Evolutionary conservation across 1,284 basidiomycete species (phyloP).

Genomic region (Leccinum pallidistipes): DNA sequence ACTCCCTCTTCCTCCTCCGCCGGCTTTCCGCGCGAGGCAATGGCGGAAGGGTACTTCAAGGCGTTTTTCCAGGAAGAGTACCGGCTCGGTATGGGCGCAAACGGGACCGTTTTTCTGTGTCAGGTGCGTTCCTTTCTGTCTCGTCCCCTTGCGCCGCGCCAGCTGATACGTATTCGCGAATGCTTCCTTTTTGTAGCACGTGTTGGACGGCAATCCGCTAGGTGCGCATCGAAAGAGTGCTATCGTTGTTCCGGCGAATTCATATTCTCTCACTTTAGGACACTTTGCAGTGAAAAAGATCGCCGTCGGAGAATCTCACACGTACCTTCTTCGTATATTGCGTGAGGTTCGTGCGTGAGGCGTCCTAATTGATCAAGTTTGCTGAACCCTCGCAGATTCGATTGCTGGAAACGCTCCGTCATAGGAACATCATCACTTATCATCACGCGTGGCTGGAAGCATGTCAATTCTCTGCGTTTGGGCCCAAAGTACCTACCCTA

Average conservation of each 20-base stretch:
- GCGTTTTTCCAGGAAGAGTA: conserved; percentile 89
- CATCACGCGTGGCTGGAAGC: conserved; percentile 95
- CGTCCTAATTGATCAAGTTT: neutral
- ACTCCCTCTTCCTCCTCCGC: neutral
- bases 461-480: conserved; percentile 81
- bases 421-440: conserved; percentile 92
- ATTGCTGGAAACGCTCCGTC: conserved; percentile 81
- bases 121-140: conserved; percentile 51
- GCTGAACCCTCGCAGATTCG: conserved; percentile 52
- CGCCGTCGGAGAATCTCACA: conserved; percentile 85
- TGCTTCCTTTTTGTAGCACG: conserved; percentile 51
- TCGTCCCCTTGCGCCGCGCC: neutral
- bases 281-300: conserved; percentile 95
- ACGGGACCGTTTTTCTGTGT: conserved; percentile 86
- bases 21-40: conserved; percentile 57
- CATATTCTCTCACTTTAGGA: conserved; percentile 40
- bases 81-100: conserved; percentile 88
- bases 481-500: conserved; percentile 79
- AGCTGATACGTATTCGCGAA: neutral
- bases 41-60: conserved; percentile 83
- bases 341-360: conserved; percentile 56
- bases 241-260: neutral
- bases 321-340: conserved; percentile 80
- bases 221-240: conserved; percentile 39
- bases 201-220: conserved; percentile 76